These are phyloP conservation scores for Metschnikowia reukaufii DNA, from an alignment of 805 yeast species.

Conservation along the genomic window DNA sequence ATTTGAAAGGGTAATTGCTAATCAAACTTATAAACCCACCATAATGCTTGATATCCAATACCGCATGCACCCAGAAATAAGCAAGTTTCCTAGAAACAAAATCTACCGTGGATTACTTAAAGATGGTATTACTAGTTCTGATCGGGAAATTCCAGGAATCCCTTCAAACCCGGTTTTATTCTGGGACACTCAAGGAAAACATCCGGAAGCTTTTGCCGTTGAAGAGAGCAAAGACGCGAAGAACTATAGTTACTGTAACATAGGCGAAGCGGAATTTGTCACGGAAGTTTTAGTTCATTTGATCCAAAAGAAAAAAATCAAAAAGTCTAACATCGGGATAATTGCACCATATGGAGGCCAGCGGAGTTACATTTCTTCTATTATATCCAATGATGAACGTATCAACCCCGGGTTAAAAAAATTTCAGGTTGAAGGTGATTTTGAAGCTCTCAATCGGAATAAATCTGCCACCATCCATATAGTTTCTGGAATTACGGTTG, in stretches of 20 bases:
- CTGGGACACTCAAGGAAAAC: slow-evolving; percentile 81
- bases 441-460: background rate
- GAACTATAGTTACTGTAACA: slow-evolving; percentile 78
- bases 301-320: slow-evolving; percentile 67
- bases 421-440: background rate
- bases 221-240: slow-evolving; percentile 76
- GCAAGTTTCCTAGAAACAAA: slow-evolving; percentile 86
- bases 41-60: slow-evolving; percentile 80
- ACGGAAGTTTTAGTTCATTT: slow-evolving; percentile 72
- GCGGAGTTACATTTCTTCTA: slow-evolving; percentile 62
- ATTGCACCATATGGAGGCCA: slow-evolving; percentile 96
- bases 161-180: slow-evolving; percentile 85
- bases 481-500: slow-evolving; percentile 63
- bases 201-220: background rate
- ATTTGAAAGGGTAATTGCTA: slow-evolving; percentile 75
- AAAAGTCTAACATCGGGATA: slow-evolving; percentile 73
- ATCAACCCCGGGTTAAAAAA: background rate
- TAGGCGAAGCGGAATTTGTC: slow-evolving; percentile 87
- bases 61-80: slow-evolving; percentile 87
- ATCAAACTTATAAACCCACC: background rate
- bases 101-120: slow-evolving; percentile 90
- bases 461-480: background rate
- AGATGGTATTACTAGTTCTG: slow-evolving; percentile 80
- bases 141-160: slow-evolving; percentile 76
- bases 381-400: background rate